A percentile compares a stretch with the other conserved stretches of the same genome.
Conservation (phyloP, 495 filamentous ascomycete species). For the Hypomontagnella monticulosa region DNA sequence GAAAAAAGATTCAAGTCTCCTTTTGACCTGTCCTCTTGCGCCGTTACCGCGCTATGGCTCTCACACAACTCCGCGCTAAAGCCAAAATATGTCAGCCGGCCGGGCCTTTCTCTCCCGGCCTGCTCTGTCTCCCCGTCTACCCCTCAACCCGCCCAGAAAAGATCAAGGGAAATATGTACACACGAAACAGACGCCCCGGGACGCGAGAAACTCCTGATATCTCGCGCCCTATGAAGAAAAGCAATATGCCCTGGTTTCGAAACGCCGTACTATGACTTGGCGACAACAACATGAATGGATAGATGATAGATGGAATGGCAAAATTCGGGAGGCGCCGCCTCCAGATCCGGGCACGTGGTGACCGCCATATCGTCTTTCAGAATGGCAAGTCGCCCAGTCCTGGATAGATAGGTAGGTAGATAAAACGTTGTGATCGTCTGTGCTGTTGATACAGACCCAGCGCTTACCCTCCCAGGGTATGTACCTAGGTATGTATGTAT, state of each 20-base stretch:
- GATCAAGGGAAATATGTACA: slow-evolving; percentile 6
- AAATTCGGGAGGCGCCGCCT: slow-evolving; percentile 22
- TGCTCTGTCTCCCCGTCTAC: neutral
- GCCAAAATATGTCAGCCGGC: slow-evolving; percentile 17
- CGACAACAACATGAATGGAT: too few species aligned
- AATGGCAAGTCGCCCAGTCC: too few species aligned
- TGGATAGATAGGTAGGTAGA: too few species aligned
- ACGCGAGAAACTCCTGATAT: neutral
- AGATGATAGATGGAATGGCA: neutral
- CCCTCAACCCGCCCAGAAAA: slow-evolving; percentile 26
- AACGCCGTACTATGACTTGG: slow-evolving; percentile 20
- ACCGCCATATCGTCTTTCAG: slow-evolving; percentile 18
- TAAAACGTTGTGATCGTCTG: slow-evolving; percentile 22
- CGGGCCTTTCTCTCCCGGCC: neutral
- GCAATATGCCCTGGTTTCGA: slow-evolving; percentile 17
- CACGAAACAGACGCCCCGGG: slow-evolving; percentile 11
- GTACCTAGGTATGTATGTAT: too few species aligned
- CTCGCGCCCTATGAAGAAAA: slow-evolving; percentile 7
- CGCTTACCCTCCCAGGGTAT: too few species aligned
- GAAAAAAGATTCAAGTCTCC: slow-evolving; percentile 19
- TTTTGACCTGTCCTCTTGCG: slow-evolving; percentile 10
- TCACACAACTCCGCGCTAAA: slow-evolving; percentile 35
- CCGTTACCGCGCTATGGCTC: neutral
- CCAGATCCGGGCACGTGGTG: slow-evolving; percentile 5
- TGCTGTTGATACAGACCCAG: slow-evolving; percentile 2